These are phyloP conservation scores for Collybiopsis luxurians DNA, from an alignment of 768 basidiomycete species.

Conservation along the genomic window DNA sequence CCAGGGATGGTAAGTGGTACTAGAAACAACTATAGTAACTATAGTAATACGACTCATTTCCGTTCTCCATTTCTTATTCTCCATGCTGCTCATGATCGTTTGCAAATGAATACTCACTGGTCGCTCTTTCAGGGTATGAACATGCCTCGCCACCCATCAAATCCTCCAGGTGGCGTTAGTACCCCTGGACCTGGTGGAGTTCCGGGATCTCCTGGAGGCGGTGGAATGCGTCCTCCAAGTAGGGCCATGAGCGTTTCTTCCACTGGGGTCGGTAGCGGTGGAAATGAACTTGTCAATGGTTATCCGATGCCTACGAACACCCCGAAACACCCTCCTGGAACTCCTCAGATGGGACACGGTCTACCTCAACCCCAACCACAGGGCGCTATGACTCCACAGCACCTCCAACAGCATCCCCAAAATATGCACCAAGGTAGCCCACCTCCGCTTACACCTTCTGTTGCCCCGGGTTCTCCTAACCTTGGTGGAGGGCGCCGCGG, in stretches of 20 bases:
- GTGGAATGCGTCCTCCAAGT: slow-evolving; percentile 9
- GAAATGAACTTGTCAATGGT: background rate
- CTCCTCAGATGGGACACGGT: slow-evolving; percentile 7
- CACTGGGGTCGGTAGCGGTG: background rate
- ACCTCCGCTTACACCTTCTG: background rate
- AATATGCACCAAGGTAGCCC: slow-evolving; percentile 5
- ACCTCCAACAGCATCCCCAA: background rate
- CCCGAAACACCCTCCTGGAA: slow-evolving; percentile 6
- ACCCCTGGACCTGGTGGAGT: background rate
- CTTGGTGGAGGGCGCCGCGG: background rate
- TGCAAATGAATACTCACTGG: background rate
- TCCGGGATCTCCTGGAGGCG: background rate
- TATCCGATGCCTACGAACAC: slow-evolving; percentile 2
- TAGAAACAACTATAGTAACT: too few relatives aligned
- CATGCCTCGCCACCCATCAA: background rate
- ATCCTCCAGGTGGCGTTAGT: background rate
- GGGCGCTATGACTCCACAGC: background rate
- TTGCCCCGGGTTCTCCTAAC: slow-evolving; percentile 3
- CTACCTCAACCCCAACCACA: background rate
- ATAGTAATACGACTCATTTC: too few relatives aligned
- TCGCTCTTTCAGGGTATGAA: background rate
- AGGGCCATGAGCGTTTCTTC: slow-evolving; percentile 4
- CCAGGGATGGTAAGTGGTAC: background rate
- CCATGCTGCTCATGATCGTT: background rate
- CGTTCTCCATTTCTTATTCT: background rate